Conservation (phyloP, 805 yeast genomes). For the Candida khao-thaluensis region DNA sequence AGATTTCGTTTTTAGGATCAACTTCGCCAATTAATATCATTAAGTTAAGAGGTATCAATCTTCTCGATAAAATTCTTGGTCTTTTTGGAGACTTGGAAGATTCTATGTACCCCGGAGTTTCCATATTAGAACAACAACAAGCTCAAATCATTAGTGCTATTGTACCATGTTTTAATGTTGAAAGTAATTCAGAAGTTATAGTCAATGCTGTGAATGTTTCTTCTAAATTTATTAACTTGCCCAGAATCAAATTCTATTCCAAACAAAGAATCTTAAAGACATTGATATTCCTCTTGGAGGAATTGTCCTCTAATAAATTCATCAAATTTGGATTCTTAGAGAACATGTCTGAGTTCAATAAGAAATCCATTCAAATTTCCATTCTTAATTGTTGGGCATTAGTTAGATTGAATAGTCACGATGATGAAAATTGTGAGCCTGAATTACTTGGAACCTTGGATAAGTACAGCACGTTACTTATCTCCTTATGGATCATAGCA, state of each 20-base stretch:
- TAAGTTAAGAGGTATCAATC: constrained; percentile 61
- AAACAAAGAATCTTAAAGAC: constrained; percentile 57
- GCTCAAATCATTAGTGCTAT: constrained; percentile 91
- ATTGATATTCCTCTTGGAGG: constrained; percentile 65
- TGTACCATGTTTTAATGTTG: constrained; percentile 77
- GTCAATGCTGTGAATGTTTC: constrained; percentile 75
- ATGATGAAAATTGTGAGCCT: constrained; percentile 22
- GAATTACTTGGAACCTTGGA: constrained; percentile 51
- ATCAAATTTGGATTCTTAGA: constrained; percentile 58
- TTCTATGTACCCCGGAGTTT: constrained; percentile 67
- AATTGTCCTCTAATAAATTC: constrained; percentile 42
- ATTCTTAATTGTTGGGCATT: constrained; percentile 75
- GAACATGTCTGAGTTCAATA: constrained; percentile 42
- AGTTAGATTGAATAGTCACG: constrained; percentile 36
- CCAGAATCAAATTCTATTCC: constrained; percentile 43
- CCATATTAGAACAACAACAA: constrained; percentile 85
- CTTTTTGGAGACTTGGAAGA: constrained; percentile 63
- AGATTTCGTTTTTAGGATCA: constrained; percentile 77
- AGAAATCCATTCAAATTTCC: constrained; percentile 56
- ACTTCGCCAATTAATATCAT: constrained; percentile 64
- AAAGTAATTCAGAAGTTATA: constrained; percentile 70
- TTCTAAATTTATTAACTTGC: constrained; percentile 63
- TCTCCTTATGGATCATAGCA: constrained; percentile 77
- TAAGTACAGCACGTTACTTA: constrained; percentile 57
- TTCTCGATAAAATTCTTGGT: constrained; percentile 62